Evolutionary conservation across 1,284 basidiomycete species (phyloP).

Genomic region (Cutaneotrichosporon cavernicola): DNA sequence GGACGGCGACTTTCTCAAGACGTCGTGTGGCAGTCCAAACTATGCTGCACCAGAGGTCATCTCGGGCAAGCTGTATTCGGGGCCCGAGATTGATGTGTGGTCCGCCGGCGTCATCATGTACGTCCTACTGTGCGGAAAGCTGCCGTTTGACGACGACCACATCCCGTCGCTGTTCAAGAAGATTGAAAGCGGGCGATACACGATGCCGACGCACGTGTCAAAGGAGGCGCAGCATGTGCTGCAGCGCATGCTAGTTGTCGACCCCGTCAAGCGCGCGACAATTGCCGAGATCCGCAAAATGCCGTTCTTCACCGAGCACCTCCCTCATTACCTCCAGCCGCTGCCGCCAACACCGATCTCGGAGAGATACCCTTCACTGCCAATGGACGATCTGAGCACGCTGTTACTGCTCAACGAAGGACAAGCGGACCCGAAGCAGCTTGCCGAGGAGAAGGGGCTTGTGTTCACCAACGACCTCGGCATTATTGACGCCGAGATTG

Average conservation of each 20-base stretch:
- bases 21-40: conserved; percentile 92
- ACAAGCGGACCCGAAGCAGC: conserved; percentile 46
- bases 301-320: conserved; percentile 79
- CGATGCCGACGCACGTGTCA: conserved; percentile 74
- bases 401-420: conserved; percentile 46
- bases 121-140: conserved; percentile 86
- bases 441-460: conserved; percentile 52
- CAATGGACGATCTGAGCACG: conserved; percentile 49
- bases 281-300: conserved; percentile 84
- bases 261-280: conserved; percentile 88
- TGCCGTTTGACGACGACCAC: conserved; percentile 94
- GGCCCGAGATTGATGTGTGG: conserved; percentile 98
- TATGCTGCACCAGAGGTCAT: conserved; percentile 97
- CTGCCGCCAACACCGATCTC: conserved; percentile 71
- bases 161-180: conserved; percentile 87
- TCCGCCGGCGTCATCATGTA: conserved; percentile 92
- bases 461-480: conserved; percentile 63
- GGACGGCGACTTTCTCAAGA: conserved; percentile 91
- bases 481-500: conserved; percentile 81
- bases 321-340: conserved; percentile 82
- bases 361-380: conserved; percentile 44
- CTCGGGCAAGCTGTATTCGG: conserved; percentile 84
- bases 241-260: conserved; percentile 81
- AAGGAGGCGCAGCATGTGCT: conserved; percentile 74
- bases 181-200: conserved; percentile 83